A percentile compares a stretch with the other conserved stretches of the same genome.
Conservation (phyloP, 2,329 filamentous ascomycete genomes). For the Colletotrichum sp. region DNA sequence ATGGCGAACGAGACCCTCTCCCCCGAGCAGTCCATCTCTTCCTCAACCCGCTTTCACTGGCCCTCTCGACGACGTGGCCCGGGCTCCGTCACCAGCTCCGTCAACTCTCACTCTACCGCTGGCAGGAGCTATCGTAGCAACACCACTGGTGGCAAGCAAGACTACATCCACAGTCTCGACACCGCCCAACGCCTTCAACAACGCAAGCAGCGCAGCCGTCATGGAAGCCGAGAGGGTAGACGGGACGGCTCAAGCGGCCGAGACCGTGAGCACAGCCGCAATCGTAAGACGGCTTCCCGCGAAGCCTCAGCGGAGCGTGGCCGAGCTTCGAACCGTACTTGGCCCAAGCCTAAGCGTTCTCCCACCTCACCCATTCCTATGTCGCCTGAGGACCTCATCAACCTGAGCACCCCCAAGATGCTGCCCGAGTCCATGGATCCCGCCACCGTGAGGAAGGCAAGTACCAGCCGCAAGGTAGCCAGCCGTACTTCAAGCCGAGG, state of each 20-base stretch:
- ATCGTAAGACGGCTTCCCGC: conserved; percentile 54
- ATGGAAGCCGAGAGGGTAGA: conserved; percentile 55
- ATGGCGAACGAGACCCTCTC: conserved; percentile 60
- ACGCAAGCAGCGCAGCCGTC: conserved; percentile 58
- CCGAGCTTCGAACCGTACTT: conserved; percentile 68
- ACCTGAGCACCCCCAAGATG: conserved; percentile 56
- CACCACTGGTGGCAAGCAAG: conserved; percentile 60
- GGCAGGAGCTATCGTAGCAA: conserved; percentile 57
- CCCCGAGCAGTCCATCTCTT: conserved; percentile 59
- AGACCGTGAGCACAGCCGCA: conserved; percentile 53
- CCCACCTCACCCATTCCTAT: conserved; percentile 93
- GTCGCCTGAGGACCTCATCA: conserved; percentile 85
- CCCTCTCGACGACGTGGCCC: conserved; percentile 58
- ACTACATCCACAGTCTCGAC: conserved; percentile 87
- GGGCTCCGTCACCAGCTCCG: conserved; percentile 61
- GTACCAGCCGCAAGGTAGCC: conserved; percentile 34
- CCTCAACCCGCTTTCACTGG: conserved; percentile 61
- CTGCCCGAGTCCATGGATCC: conserved; percentile 39
- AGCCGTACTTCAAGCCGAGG: conserved; percentile 58
- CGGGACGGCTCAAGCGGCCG: conserved; percentile 42
- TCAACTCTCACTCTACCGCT: conserved; percentile 61
- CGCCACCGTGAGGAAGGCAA: conserved; percentile 49
- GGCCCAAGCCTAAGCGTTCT: conserved; percentile 78
- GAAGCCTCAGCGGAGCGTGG: conserved; percentile 75
- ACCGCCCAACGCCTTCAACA: conserved; percentile 71